Evolutionary conservation across 768 basidiomycete genomes (phyloP).

Genomic region (Xerocomellus amylosporus): DNA sequence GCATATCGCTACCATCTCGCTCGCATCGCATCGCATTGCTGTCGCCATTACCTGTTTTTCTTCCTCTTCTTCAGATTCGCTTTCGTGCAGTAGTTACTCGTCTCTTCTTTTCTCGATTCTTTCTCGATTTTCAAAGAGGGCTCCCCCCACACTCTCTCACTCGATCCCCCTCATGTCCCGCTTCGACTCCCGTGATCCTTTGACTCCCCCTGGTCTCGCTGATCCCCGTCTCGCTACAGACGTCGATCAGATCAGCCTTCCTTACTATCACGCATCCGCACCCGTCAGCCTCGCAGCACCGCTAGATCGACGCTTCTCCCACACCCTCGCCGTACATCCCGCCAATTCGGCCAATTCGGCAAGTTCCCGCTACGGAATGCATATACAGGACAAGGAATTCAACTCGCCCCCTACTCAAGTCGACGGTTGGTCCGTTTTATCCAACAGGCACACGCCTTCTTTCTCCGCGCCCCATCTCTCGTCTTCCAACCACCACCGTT

Average conservation of each 20-base stretch:
- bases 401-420: slow-evolving; percentile 17
- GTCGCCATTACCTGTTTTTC: slow-evolving; percentile 23
- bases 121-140: slow-evolving; percentile 28
- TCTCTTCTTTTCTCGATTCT: slow-evolving; percentile 23
- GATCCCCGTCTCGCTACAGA: slow-evolving; percentile 30
- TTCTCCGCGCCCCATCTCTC: slow-evolving; percentile 26
- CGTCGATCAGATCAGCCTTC: slow-evolving; percentile 26
- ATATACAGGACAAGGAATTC: slow-evolving; percentile 38
- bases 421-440: slow-evolving; percentile 32
- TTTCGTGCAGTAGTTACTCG: slow-evolving; percentile 32
- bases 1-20: slow-evolving; percentile 24
- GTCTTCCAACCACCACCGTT: slow-evolving; percentile 48
- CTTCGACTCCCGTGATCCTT: slow-evolving; percentile 41
- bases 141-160: slow-evolving; percentile 6
- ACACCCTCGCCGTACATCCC: slow-evolving; percentile 13
- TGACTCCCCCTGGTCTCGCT: slow-evolving; percentile 33
- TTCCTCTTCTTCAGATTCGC: slow-evolving; percentile 21
- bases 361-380: slow-evolving; percentile 35
- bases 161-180: slow-evolving; percentile 39
- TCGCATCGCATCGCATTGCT: slow-evolving; percentile 37
- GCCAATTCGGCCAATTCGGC: slow-evolving; percentile 27
- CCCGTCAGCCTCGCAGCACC: slow-evolving; percentile 7
- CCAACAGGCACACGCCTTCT: slow-evolving; percentile 35
- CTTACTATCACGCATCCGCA: slow-evolving; percentile 13
- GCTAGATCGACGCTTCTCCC: slow-evolving; percentile 24